Evolutionary conservation across 164 flowering plant species (phyloP).

Genomic region (Protea cynaroides): DNA sequence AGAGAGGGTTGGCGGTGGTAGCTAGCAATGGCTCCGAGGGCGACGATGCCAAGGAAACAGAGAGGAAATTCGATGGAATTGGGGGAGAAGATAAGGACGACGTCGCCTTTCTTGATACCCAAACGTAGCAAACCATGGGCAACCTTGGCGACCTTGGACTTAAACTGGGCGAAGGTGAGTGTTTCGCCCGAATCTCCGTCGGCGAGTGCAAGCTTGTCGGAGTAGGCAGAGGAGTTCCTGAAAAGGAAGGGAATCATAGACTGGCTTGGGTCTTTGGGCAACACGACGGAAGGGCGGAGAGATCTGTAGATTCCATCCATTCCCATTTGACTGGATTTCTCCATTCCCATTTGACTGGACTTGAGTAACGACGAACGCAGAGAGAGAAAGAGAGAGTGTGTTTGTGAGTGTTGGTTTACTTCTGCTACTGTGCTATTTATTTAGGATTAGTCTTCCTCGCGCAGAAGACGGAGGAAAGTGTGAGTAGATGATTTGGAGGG

Average conservation of each 20-base stretch:
- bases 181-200: conserved; percentile 51
- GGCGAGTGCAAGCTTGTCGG: conserved; percentile 49
- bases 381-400: too few species aligned
- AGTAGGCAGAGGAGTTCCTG: conserved; percentile 51
- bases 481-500: too few species aligned
- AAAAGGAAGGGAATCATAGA: conserved; percentile 67
- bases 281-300: conserved; percentile 43
- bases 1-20: conserved; percentile 69
- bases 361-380: too few species aligned
- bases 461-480: too few species aligned
- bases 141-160: conserved; percentile 36
- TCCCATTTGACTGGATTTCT: too few species aligned
- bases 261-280: conserved; percentile 50
- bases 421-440: too few species aligned
- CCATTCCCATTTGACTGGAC: too few species aligned
- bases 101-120: conserved; percentile 59
- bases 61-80: conserved; percentile 63
- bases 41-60: conserved; percentile 52
- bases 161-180: conserved; percentile 41
- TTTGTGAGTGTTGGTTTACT: too few species aligned
- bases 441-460: too few species aligned
- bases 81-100: conserved; percentile 66
- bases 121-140: conserved; percentile 42
- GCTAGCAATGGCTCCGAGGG: conserved; percentile 69
- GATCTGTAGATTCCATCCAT: conserved; percentile 66